A percentile compares a stretch with the other conserved stretches of the same genome.
phyloP scores from a whole-genome alignment of 805 yeast genomes.

The Kluyveromyces wickerhamii region DNA sequence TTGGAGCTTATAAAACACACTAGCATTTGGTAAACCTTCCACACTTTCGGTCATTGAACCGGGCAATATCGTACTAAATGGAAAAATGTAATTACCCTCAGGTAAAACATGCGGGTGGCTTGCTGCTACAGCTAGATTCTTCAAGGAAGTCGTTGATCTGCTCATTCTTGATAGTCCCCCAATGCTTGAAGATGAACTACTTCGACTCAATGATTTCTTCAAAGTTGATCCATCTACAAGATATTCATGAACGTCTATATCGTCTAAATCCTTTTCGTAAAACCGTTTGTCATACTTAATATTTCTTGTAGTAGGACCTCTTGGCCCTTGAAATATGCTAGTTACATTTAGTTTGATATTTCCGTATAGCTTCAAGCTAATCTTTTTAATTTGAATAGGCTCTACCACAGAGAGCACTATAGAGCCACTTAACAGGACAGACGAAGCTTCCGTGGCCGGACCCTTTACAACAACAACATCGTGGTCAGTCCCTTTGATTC shows the following conservation, averaged over 20 bases:
- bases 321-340: slow-evolving; percentile 42
- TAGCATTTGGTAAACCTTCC: slow-evolving; percentile 80
- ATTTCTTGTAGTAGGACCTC: slow-evolving; percentile 40
- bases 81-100: slow-evolving; percentile 83
- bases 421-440: slow-evolving; percentile 67
- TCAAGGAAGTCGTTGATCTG: slow-evolving; percentile 29
- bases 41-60: slow-evolving; percentile 82
- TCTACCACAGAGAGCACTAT: slow-evolving; percentile 71
- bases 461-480: slow-evolving; percentile 83
- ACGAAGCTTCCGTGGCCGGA: slow-evolving; percentile 63
- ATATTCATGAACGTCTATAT: slow-evolving; percentile 44
- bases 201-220: slow-evolving; percentile 12
- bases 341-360: slow-evolving; percentile 60
- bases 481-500: slow-evolving; percentile 60
- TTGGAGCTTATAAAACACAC: slow-evolving; percentile 61
- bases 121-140: slow-evolving; percentile 24
- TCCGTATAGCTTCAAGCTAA: slow-evolving; percentile 59
- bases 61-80: slow-evolving; percentile 77
- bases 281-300: slow-evolving; percentile 50
- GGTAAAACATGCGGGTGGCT: slow-evolving; percentile 36
- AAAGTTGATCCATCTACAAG: slow-evolving; percentile 20
- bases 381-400: slow-evolving; percentile 57
- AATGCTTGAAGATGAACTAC: slow-evolving; percentile 15
- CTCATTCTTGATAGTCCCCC: slow-evolving; percentile 18
- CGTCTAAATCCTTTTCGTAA: slow-evolving; percentile 76